phyloP scores from a whole-genome alignment of 1,284 basidiomycete species.

The Paramarasmius palmivorus region DNA sequence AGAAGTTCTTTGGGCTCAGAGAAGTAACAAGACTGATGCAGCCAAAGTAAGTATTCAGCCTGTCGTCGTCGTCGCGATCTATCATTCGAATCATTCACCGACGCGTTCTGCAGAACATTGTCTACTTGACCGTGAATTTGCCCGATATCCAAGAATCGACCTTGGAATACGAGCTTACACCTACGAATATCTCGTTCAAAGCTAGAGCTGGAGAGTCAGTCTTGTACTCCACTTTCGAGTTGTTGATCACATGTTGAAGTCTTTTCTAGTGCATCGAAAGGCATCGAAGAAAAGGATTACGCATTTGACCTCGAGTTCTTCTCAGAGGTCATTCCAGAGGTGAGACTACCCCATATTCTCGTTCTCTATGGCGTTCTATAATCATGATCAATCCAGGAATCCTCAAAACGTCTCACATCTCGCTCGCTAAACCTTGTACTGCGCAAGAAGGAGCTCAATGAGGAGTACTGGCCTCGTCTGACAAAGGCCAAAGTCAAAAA shows the following conservation, averaged over 20 bases:
- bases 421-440: constrained; percentile 70
- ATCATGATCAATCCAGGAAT: constrained; percentile 60
- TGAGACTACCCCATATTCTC: too few species aligned
- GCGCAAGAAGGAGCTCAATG: constrained; percentile 76
- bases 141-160: constrained; percentile 72
- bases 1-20: constrained; percentile 90
- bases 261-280: constrained; percentile 42
- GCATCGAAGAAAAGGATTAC: constrained; percentile 63
- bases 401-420: constrained; percentile 60
- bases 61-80: constrained; percentile 13
- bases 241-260: not conserved
- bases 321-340: constrained; percentile 74
- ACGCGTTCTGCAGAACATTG: constrained; percentile 64
- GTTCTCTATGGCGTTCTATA: too few species aligned
- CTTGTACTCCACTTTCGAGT: constrained; percentile 1
- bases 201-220: constrained; percentile 74
- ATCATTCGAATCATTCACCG: constrained; percentile 19
- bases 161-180: constrained; percentile 64
- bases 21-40: constrained; percentile 66
- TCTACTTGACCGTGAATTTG: constrained; percentile 84
- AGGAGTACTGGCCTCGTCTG: constrained; percentile 88
- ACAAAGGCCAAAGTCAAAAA: constrained; percentile 84
- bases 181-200: constrained; percentile 68
- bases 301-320: constrained; percentile 76
- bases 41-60: constrained; percentile 57